These are phyloP conservation scores for Nemania sp. DNA, from an alignment of 2,329 filamentous ascomycete species.

Conservation along the genomic window DNA sequence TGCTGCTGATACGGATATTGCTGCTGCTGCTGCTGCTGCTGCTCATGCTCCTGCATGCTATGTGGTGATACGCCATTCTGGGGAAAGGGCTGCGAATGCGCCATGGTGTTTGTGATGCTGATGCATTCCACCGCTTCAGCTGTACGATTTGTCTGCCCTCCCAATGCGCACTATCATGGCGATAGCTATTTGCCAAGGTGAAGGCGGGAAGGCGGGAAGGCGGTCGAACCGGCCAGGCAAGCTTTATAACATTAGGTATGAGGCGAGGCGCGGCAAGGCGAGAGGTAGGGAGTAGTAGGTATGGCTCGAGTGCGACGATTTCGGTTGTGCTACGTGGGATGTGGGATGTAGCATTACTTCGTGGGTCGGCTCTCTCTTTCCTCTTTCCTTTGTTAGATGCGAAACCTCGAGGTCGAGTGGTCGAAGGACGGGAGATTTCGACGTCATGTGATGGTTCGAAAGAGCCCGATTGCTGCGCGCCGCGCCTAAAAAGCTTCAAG, in stretches of 20 bases:
- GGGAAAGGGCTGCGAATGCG: constrained; percentile 31
- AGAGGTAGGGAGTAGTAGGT: too few relatives aligned
- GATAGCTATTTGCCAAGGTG: constrained; percentile 14
- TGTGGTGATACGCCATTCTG: constrained; percentile 38
- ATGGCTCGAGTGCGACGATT: constrained; percentile 2
- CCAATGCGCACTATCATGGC: constrained; percentile 26
- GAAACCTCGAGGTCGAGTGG: neutral
- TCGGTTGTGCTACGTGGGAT: neutral
- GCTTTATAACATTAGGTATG: too few relatives aligned
- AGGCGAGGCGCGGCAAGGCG: constrained; percentile 7
- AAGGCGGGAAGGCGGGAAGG: too few relatives aligned
- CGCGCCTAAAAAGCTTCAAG: constrained; percentile 24
- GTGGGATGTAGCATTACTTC: too few relatives aligned
- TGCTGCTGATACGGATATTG: constrained; percentile 4
- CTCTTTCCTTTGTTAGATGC: too few relatives aligned
- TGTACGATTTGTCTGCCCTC: constrained; percentile 8
- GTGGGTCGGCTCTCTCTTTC: too few relatives aligned
- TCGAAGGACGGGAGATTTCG: neutral
- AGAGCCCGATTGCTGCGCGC: constrained; percentile 6
- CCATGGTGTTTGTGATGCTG: constrained; percentile 31
- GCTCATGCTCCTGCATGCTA: constrained; percentile 18
- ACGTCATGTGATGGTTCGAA: constrained; percentile 10
- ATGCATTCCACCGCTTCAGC: constrained; percentile 29
- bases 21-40: constrained; percentile 4
- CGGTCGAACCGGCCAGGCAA: too few relatives aligned